phyloP scores from a whole-genome alignment of 2,329 filamentous ascomycete genomes.

The Dactylellina drechsleri region DNA sequence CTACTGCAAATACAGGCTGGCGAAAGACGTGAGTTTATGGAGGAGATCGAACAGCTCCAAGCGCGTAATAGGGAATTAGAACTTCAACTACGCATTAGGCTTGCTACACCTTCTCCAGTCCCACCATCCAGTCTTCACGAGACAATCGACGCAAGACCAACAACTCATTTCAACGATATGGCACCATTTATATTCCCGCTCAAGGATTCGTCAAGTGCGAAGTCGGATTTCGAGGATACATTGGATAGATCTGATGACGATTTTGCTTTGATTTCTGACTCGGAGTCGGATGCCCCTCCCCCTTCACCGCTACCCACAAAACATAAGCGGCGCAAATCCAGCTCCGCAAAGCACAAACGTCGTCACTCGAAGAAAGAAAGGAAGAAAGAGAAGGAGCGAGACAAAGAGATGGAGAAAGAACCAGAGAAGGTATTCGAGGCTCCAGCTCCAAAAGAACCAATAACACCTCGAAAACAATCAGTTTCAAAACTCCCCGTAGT shows the following conservation, averaged over 20 bases:
- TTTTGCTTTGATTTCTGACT: constrained; percentile 44
- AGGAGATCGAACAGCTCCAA: constrained; percentile 45
- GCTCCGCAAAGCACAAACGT: constrained; percentile 39
- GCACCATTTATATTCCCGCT: constrained; percentile 38
- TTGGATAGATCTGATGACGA: constrained; percentile 45
- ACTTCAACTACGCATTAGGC: constrained; percentile 46
- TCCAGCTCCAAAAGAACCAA: constrained; percentile 26
- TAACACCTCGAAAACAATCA: constrained; percentile 35
- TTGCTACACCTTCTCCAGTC: constrained; percentile 42
- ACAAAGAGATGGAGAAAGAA: constrained; percentile 28
- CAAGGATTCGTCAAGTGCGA: constrained; percentile 49
- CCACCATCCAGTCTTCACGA: constrained; percentile 42
- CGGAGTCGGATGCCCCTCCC: constrained; percentile 43
- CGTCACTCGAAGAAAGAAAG: constrained; percentile 47
- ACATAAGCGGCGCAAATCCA: constrained; percentile 50
- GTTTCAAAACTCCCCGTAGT: constrained; percentile 36
- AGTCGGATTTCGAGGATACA: constrained; percentile 46
- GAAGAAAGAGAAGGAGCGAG: constrained; percentile 34
- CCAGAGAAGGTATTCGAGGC: constrained; percentile 14
- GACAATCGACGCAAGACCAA: constrained; percentile 20
- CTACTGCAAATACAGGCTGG: constrained; percentile 48
- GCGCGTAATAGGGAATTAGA: constrained; percentile 48
- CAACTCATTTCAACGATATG: constrained; percentile 27
- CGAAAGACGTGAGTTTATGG: constrained; percentile 52
- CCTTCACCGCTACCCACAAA: constrained; percentile 30